Evolutionary conservation across 108 stramenopile genomes (phyloP), one percentile per base, ranked within the genome.

Genomic region (Pelagomonas calceolata): DNA sequence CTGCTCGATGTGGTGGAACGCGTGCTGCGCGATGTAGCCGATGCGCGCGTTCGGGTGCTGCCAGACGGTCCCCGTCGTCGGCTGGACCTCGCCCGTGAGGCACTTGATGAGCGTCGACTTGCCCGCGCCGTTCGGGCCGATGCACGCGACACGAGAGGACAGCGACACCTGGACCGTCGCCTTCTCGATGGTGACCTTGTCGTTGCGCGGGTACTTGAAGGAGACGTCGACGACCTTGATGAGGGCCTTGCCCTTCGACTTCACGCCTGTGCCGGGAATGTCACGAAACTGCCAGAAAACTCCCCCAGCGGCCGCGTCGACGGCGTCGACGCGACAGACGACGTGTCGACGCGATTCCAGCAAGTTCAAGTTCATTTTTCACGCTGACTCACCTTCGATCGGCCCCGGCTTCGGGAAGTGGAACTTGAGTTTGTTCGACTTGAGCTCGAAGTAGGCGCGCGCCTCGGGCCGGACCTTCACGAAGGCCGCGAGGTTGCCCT

Each of bases 41-140:
- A 99, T 86, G 75, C 96, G 95, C 46, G 95, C 95, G 75, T 98
- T 98, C 69, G 98, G 98, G 84, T 99, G 98, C 92, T 95, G 92
- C 93, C 92, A 96, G 32, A 99, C 94, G 39, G 94, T 94, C 64
- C 96, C 98, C 0, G 75, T 81, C 76, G 92, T 88, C 31, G 98
- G 96, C 64, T 87, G 89, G 69, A 97, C 92, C 81, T 97, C 98
- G 68, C 98, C 97, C 68, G 95, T 95, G 34, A 96, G 83, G 67
- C 95, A 89, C 91, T 99, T 99, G 82, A 99, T 99, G 95, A 97
- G 95, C 77, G 98, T 99, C 36, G 94, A 95, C 84, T 99, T 99
- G 71, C 98, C 98, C 39, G 98, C 98, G 64, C 98, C 98, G 75
- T 99, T 99, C 80, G 95, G 95, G 66, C 98, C 98, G 68, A 99